A percentile compares a stretch with the other conserved stretches of the same genome.
These are phyloP conservation scores for Garcia nutans DNA, from an alignment of 345 rosid genomes.

Conservation along the genomic window DNA sequence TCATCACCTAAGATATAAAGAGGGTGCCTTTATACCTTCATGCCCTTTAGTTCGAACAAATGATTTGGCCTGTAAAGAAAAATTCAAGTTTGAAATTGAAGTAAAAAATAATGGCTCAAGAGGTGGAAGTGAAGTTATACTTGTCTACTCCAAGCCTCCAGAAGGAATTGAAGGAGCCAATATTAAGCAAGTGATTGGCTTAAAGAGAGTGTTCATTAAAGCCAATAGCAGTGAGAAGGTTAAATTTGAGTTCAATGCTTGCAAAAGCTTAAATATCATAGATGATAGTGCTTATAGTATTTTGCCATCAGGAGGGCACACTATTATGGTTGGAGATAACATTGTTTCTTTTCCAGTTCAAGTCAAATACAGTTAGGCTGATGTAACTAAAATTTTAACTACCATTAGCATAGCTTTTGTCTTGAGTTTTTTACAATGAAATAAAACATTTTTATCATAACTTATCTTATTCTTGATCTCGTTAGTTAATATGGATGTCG, in stretches of 20 bases:
- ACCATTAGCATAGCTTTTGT: no score
- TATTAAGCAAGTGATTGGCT: conserved; percentile 18
- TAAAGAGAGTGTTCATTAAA: conserved; percentile 12
- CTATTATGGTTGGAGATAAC: conserved; percentile 9
- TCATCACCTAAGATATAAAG: conserved; percentile 2
- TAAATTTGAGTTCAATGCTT: background rate
- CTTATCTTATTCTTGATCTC: no score
- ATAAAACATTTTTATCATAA: no score
- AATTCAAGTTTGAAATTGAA: conserved; percentile 4
- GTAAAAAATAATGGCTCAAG: background rate
- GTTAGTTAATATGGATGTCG: no score
- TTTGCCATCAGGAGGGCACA: conserved; percentile 17
- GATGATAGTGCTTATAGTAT: conserved; percentile 12
- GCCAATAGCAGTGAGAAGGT: conserved; percentile 7
- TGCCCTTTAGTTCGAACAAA: conserved; percentile 24
- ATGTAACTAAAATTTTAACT: no score
- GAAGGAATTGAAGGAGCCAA: conserved; percentile 5
- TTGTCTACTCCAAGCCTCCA: conserved; percentile 21
- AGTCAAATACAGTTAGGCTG: background rate
- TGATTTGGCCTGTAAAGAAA: background rate
- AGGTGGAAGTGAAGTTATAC: conserved; percentile 17
- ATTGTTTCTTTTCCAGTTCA: conserved; percentile 3
- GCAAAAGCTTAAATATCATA: conserved; percentile 22
- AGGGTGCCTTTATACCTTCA: background rate
- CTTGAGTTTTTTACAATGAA: no score